phyloP scores from a whole-genome alignment of 139 green algal species.

The Trebouxia sp. region DNA sequence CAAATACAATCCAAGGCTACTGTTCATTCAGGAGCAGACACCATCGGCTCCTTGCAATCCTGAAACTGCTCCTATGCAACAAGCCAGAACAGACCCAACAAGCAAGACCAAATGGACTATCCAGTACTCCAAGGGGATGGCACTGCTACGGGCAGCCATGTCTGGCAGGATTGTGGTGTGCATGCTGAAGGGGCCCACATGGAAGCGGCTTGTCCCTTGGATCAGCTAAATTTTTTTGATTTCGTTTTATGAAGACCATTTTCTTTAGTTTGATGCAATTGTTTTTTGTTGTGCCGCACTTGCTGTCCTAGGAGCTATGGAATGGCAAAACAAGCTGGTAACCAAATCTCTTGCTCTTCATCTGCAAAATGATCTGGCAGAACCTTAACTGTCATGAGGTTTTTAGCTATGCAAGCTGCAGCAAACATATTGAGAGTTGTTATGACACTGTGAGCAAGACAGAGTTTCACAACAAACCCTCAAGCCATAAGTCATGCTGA shows the following conservation, averaged over 20 bases:
- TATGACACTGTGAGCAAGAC: slow-evolving; percentile 14
- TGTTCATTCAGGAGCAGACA: slow-evolving; percentile 12
- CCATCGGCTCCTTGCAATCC: slow-evolving; percentile 21
- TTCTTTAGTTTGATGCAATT: slow-evolving; percentile 24
- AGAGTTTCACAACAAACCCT: slow-evolving; percentile 23
- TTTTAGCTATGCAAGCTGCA: slow-evolving; percentile 18
- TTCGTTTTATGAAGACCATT: slow-evolving; percentile 15
- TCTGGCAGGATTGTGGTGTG: slow-evolving; percentile 16
- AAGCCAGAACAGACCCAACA: slow-evolving; percentile 24
- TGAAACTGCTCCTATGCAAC: slow-evolving; percentile 24
- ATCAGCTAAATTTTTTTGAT: slow-evolving; percentile 20
- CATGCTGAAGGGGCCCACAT: slow-evolving; percentile 14
- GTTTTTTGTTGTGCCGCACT: slow-evolving; percentile 22
- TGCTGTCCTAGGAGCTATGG: slow-evolving; percentile 21
- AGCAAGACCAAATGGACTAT: slow-evolving; percentile 16
- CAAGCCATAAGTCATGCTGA: slow-evolving; percentile 21
- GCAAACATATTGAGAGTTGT: slow-evolving; percentile 8
- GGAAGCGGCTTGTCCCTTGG: slow-evolving; percentile 16
- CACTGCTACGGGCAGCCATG: slow-evolving; percentile 20
- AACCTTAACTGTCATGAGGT: slow-evolving; percentile 13
- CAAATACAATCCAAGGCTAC: slow-evolving; percentile 15
- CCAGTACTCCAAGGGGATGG: slow-evolving; percentile 15
- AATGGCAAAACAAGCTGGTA: slow-evolving; percentile 27
- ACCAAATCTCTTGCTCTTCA: slow-evolving; percentile 25
- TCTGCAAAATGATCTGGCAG: slow-evolving; percentile 26